Conservation (phyloP, 2,329 filamentous ascomycete species). For the Chaetomium sp. region DNA sequence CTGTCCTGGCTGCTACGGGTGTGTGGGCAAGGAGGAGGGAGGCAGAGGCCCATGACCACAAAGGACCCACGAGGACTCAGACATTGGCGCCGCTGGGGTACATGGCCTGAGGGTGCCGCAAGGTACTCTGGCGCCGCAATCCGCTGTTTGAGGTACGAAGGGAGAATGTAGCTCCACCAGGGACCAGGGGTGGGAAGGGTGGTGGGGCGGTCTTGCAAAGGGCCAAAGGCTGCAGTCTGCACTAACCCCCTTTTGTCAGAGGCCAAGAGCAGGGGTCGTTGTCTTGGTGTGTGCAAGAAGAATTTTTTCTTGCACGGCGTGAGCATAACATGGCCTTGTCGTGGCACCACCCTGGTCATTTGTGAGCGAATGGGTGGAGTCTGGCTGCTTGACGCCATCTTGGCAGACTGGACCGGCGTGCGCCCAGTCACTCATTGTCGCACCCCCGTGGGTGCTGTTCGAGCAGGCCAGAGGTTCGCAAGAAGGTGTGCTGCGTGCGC, state of each 20-base stretch:
- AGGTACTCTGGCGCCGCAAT: constrained; percentile 29
- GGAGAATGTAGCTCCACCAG: constrained; percentile 26
- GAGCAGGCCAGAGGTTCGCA: constrained; percentile 21
- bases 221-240: constrained; percentile 33
- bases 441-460: neutral
- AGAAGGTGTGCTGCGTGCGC: constrained; percentile 27
- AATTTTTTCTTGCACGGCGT: constrained; percentile 32
- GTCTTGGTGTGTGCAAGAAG: constrained; percentile 26
- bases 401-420: constrained; percentile 25
- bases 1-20: constrained; percentile 29
- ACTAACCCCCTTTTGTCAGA: constrained; percentile 32
- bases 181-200: constrained; percentile 23
- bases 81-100: constrained; percentile 33
- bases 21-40: constrained; percentile 27
- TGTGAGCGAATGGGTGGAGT: constrained; percentile 32
- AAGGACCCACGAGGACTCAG: constrained; percentile 35
- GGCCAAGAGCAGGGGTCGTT: constrained; percentile 29
- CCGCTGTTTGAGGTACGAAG: constrained; percentile 25
- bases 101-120: constrained; percentile 11
- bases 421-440: constrained; percentile 9
- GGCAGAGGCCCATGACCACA: constrained; percentile 37
- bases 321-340: constrained; percentile 33
- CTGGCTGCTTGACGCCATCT: constrained; percentile 29
- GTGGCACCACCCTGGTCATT: constrained; percentile 38
- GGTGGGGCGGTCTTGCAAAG: constrained; percentile 30